Evolutionary conservation across 768 basidiomycete genomes (phyloP), one percentile per base, ranked within the genome.

Genomic region (Hericium rajendrae): DNA sequence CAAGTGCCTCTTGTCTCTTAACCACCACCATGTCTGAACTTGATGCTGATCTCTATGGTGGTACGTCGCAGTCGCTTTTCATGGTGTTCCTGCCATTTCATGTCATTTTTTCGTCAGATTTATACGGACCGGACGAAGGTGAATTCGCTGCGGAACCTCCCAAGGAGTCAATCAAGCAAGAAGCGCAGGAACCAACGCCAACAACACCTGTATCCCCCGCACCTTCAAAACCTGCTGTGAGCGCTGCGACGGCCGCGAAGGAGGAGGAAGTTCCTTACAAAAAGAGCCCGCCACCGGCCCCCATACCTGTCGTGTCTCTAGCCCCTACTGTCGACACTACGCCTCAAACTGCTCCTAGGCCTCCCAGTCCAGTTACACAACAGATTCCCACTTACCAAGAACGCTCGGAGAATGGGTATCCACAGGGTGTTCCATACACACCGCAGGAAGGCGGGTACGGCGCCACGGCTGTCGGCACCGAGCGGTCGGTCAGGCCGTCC

Each of bases 21-120:
- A 65, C 64, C 64, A 64, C 58, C 62, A 74, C 71, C 67, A 86
- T 86, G 86, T 82, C 84, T 60, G 87, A 87, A 73, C 84, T 89
- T 69, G 88, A 92, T 71, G 86, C 87, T 72, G 91, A 93, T 71
- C 81, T 93, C 53, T 94, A 94, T 66, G 89, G 90, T 66, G 91
- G 91, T 89, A 68, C 57, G 82, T 66, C 32, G 32, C 6, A 32
- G 6, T 11, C 5, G 3, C 52, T n/a, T 13, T 46, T 5, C 16
- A n/a, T 20, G n/a, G 49, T 24, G 3, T 26, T 10, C 48, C 9
- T 59, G 37, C 43, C 32, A 28, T 40, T 51, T 49, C 13, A n/a
- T 24, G 37, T 24, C n/a, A 9, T 24, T 48, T 32, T 65, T 13
- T 52, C 20, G 2, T 9, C 32, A 56, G 63, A 89, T 67, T 80